Conservation (phyloP, 768 basidiomycete genomes). For the Infundibulicybe gibba region DNA sequence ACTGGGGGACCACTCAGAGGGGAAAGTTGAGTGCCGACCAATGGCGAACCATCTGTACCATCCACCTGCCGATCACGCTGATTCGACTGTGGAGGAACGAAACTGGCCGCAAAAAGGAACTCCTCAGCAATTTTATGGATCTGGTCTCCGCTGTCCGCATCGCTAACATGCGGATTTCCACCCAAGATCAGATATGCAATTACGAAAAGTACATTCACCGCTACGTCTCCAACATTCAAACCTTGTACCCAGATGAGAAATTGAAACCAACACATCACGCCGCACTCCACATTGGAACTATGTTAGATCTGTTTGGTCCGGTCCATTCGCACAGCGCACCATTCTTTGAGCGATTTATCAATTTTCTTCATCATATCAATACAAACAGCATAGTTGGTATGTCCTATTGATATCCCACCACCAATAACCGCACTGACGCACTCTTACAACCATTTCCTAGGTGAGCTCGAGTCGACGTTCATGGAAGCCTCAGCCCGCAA, state of each 20-base stretch:
- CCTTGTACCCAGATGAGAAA: too few relatives aligned
- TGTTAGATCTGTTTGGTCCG: too few relatives aligned
- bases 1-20: constrained; percentile 31
- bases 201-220: constrained; percentile 10
- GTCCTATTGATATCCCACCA: background rate
- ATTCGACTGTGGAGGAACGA: constrained; percentile 17
- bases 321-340: too few relatives aligned
- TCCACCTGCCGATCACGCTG: too few relatives aligned
- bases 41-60: constrained; percentile 21
- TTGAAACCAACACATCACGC: too few relatives aligned
- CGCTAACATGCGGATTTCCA: constrained; percentile 11
- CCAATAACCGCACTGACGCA: background rate
- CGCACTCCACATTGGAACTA: too few relatives aligned
- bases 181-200: background rate
- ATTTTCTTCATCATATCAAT: too few relatives aligned
- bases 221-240: too few relatives aligned
- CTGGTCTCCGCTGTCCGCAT: constrained; percentile 17
- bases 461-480: constrained; percentile 7
- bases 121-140: constrained; percentile 22
- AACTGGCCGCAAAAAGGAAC: constrained; percentile 7
- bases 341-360: too few relatives aligned
- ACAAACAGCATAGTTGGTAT: constrained; percentile 17
- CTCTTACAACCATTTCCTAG: constrained; percentile 1
- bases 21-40: too few relatives aligned
- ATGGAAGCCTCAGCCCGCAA: constrained; percentile 2